Conservation (phyloP, 495 filamentous ascomycete species). For the Hypoxylon lenormandii region DNA sequence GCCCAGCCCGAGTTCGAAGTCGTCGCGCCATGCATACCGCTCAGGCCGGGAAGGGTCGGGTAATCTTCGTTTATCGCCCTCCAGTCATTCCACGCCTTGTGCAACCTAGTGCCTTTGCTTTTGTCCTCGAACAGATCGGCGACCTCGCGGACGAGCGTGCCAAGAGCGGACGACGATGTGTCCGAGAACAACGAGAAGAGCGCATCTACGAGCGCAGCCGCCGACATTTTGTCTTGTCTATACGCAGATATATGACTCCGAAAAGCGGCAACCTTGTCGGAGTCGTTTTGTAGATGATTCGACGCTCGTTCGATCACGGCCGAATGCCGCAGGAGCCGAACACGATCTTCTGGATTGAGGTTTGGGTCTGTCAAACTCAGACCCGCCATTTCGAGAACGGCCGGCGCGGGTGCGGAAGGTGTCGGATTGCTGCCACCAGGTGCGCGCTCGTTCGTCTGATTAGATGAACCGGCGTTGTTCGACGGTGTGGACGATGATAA, state of each 20-base stretch:
- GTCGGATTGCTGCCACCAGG: slow-evolving; percentile 16
- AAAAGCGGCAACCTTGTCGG: slow-evolving; percentile 78
- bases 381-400: slow-evolving; percentile 50
- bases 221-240: slow-evolving; percentile 71
- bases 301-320: slow-evolving; percentile 87
- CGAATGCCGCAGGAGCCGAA: slow-evolving; percentile 77
- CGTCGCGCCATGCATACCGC: slow-evolving; percentile 66
- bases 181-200: slow-evolving; percentile 84
- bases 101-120: slow-evolving; percentile 74
- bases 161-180: slow-evolving; percentile 78
- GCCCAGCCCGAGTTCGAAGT: slow-evolving; percentile 65
- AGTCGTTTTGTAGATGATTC: slow-evolving; percentile 79
- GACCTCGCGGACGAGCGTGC: slow-evolving; percentile 90
- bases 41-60: slow-evolving; percentile 81
- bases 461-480: slow-evolving; percentile 27
- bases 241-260: slow-evolving; percentile 80
- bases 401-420: slow-evolving; percentile 28
- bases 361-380: slow-evolving; percentile 57
- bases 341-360: slow-evolving; percentile 79
- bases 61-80: slow-evolving; percentile 96
- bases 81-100: slow-evolving; percentile 92
- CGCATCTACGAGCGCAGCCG: slow-evolving; percentile 80
- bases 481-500: slow-evolving; percentile 64
- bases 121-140: slow-evolving; percentile 92
- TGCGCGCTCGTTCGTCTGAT: slow-evolving; percentile 17